These are phyloP conservation scores for Bertia moriformis DNA, from an alignment of 2,329 filamentous ascomycete genomes.

Conservation along the genomic window DNA sequence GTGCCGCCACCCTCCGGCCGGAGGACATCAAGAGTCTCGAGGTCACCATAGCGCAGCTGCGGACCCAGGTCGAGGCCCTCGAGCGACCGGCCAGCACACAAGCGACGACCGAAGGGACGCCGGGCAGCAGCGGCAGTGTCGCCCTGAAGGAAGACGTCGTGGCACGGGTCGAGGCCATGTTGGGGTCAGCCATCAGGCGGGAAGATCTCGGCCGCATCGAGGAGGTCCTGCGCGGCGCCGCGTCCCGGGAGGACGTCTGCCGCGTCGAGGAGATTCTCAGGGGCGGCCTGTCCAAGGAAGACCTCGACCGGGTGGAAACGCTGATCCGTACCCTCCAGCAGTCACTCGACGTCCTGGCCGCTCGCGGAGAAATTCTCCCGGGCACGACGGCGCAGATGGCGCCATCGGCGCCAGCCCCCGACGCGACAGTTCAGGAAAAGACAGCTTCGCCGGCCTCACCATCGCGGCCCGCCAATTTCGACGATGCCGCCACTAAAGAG, in stretches of 20 bases:
- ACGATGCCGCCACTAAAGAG: constrained; percentile 54
- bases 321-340: constrained; percentile 32
- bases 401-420: background rate
- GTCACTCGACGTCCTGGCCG: constrained; percentile 34
- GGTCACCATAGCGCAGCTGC: constrained; percentile 64
- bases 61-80: constrained; percentile 70
- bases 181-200: constrained; percentile 23
- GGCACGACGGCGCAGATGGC: no score
- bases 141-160: no score
- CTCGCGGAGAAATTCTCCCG: constrained; percentile 17
- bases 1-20: constrained; percentile 36
- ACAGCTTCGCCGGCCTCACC: background rate
- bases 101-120: constrained; percentile 17
- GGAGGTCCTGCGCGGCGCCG: constrained; percentile 11
- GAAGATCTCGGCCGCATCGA: constrained; percentile 19
- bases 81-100: constrained; percentile 34
- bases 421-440: background rate
- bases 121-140: no score
- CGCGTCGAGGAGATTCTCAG: constrained; percentile 23
- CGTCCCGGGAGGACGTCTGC: constrained; percentile 37
- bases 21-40: constrained; percentile 79
- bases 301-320: constrained; percentile 30
- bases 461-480: constrained; percentile 6
- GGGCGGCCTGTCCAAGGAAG: constrained; percentile 18
- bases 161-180: constrained; percentile 23